Evolutionary conservation across 495 filamentous ascomycete genomes (phyloP), one percentile per base, ranked within the genome.

Genomic region (Thermochaetoides thermophila): DNA sequence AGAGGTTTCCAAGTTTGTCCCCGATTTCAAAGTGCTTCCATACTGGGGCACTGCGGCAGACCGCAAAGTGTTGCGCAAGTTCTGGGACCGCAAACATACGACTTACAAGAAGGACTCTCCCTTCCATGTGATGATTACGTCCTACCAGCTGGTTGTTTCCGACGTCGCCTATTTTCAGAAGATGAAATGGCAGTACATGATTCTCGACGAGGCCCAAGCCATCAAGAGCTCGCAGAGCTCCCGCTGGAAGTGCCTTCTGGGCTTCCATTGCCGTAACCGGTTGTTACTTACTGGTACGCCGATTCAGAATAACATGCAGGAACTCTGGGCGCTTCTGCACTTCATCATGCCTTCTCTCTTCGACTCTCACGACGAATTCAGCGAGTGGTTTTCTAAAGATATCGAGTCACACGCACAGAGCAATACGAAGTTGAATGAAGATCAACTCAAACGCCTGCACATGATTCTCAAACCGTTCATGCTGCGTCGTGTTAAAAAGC

Each of bases 381-480:
- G 84, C 61, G 89, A 97, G 49, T 97, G 89, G 89, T 97, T 97
- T 59, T 96, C 91, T 20, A 96, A 96, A 54, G 89, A 97, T 46
- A 97, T 97, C 45, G 89, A 97, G 56, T 94, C 84, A 18, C 89
- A 97, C 45, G 91, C 89, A 7, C 86, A 94, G 56, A 93, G 83
- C 57, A 96, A 97, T 56, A 96, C 89, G 19, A 95, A 96, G 53
- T 74, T 97, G 24, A 96, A 97, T 45, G 89, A 96, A 51, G 84
- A 93, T 46, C 89, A 99, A 55, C 74, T 99, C 26, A 83, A 79
- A 54, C 84, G 89, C 57, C 59, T 99, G 38, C 89, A 99, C 50
- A 93, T 96, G 86, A 97, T 97, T 45, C 62, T 97, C 44, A 96
- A 96, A 54, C 89, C 89, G 0, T 97, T 97, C 69, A 97, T 97